Conservation (phyloP, 2,329 filamentous ascomycete species). For the Colletotrichum filicis region DNA sequence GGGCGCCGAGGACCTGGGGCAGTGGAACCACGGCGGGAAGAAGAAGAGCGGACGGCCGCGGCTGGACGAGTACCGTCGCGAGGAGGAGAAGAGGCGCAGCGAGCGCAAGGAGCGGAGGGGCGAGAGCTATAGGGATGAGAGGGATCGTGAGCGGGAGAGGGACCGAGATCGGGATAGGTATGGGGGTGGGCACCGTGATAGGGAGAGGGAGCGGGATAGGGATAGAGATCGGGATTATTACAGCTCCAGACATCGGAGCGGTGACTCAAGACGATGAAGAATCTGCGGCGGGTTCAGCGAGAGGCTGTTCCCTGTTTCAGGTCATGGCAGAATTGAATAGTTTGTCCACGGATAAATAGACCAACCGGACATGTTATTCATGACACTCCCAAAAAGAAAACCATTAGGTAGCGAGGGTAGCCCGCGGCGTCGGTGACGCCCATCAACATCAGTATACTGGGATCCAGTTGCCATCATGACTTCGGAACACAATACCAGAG, state of each 20-base stretch:
- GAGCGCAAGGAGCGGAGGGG: conserved; percentile 45
- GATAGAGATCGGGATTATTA: conserved; percentile 29
- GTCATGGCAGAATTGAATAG: neutral
- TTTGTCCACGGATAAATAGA: neutral
- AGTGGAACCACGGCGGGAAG: conserved; percentile 78
- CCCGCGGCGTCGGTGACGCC: too few relatives aligned
- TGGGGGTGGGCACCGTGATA: conserved; percentile 46
- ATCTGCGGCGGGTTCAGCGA: neutral
- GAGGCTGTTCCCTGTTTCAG: neutral
- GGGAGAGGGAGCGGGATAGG: conserved; percentile 42
- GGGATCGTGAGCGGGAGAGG: conserved; percentile 49
- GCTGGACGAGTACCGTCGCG: conserved; percentile 59
- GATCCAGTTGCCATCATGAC: too few relatives aligned
- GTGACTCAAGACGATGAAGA: conserved; percentile 29
- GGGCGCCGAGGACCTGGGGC: conserved; percentile 77
- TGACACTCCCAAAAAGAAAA: too few relatives aligned
- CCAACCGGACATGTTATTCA: neutral
- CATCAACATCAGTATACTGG: too few relatives aligned
- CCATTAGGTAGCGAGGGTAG: too few relatives aligned
- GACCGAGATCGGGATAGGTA: conserved; percentile 41
- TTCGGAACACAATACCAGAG: too few relatives aligned
- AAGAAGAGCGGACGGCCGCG: conserved; percentile 55
- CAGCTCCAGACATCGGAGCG: conserved; percentile 27
- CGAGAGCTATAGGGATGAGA: conserved; percentile 52
- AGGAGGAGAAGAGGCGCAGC: conserved; percentile 48